A percentile compares a stretch with the other conserved stretches of the same genome.
Conservation (phyloP, 768 basidiomycete genomes). For the Kwoniella shandongensis region DNA sequence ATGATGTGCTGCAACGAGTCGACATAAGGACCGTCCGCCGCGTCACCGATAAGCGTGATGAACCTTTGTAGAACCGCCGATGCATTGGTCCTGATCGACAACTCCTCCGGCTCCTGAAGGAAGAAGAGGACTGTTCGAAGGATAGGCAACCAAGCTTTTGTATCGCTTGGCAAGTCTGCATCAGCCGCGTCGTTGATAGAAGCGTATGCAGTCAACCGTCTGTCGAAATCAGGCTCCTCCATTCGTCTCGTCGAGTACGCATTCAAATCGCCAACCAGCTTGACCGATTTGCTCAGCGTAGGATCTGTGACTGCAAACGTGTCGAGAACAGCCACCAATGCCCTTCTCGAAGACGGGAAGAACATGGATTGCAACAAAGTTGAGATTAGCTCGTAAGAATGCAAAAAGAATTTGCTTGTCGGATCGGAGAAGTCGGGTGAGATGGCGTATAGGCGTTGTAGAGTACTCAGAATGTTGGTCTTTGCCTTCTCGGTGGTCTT, state of each 20-base stretch:
- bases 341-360: conserved; percentile 67
- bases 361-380: conserved; percentile 75
- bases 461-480: conserved; percentile 71
- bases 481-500: conserved; percentile 83
- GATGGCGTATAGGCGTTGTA: conserved; percentile 64
- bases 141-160: conserved; percentile 73
- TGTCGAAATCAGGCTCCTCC: conserved; percentile 91
- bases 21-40: conserved; percentile 51
- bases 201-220: conserved; percentile 73
- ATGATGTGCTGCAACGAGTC: conserved; percentile 63
- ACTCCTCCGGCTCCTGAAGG: conserved; percentile 84
- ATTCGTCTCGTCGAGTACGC: conserved; percentile 77
- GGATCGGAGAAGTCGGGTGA: conserved; percentile 55
- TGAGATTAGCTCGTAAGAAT: conserved; percentile 60
- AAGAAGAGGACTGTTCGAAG: conserved; percentile 79
- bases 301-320: conserved; percentile 59
- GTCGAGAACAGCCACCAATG: conserved; percentile 67
- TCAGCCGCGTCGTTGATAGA: conserved; percentile 64
- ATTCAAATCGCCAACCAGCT: conserved; percentile 69
- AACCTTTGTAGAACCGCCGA: conserved; percentile 74
- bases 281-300: conserved; percentile 58
- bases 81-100: conserved; percentile 80
- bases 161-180: conserved; percentile 55
- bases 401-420: conserved; percentile 38
- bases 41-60: conserved; percentile 58